Evolutionary conservation across 2,329 filamentous ascomycete genomes (phyloP), one percentile per base, ranked within the genome.

Genomic region (Fusarium multiceps): DNA sequence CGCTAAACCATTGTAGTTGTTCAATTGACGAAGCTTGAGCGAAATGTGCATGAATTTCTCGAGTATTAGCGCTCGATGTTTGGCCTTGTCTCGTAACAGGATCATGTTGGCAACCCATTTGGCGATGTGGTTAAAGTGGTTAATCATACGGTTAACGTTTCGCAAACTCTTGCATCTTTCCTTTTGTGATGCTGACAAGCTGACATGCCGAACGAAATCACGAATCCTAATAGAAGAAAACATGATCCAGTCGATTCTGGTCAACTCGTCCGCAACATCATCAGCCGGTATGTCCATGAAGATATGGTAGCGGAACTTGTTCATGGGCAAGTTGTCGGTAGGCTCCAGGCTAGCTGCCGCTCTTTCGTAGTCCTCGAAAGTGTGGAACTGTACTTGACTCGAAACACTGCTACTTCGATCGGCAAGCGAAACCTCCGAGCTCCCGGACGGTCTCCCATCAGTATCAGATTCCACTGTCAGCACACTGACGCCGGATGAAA

Each of bases 1-100:
- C n/a, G 94, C 95, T 3, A 99, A 85, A 0, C 94, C 92, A 78
- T 98, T 98, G 84, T 98, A 99, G 80, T 99, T 98, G 83, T 98
- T 98, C 66, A 97, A 83, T 76, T 94, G 91, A 41, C 96, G 92
- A 51, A 99, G 84, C 81, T 94, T 95, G 75, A 91, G 77, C 37
- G 95, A 94, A 73, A 99, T 90, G 54, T 88, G 88, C 93, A 98
- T 98, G 78, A 98, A 97, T 78, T 97, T 98, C 78, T 98, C 95
- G 58, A 99, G 82, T 82, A 96, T 95, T 68, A 92, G 87, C 4
- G 94, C 94, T 68, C 96, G 88, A 78, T 99, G 96, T 80, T 98
- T 98, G 13, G 96, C 91, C 82, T 99, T 99, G 78, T 98, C 95
- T 68, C 95, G 89, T 72, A 98, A 87, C 11, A 99, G 84, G 56